Percentiles rank a stretch among this genome's conserved stretches.
Conservation (phyloP, 1,139 yeast genomes). For the Pichia norvegensis region DNA sequence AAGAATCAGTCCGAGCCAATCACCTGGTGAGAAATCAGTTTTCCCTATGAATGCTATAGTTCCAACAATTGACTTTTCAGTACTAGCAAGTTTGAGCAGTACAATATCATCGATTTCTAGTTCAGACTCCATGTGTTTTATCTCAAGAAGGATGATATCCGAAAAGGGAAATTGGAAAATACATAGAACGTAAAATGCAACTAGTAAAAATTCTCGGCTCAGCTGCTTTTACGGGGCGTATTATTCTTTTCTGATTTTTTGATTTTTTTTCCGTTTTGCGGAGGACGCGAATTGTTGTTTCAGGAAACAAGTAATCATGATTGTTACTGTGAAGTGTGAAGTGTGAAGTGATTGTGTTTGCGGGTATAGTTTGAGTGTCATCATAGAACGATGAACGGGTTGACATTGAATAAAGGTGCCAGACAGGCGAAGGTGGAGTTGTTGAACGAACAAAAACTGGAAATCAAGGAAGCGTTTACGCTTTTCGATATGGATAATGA, state of each 20-base stretch:
- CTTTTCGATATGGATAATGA: conserved; percentile 90
- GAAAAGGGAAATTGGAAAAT: not conserved
- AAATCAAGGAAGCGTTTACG: conserved; percentile 87
- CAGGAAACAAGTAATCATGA: too few species aligned
- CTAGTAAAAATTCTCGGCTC: not conserved
- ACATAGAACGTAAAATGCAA: not conserved
- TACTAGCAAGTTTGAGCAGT: not conserved
- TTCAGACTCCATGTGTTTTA: not conserved
- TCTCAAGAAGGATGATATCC: not conserved
- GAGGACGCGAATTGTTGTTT: not conserved
- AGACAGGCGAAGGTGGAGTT: conserved; percentile 50
- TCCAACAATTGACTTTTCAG: conserved; percentile 28
- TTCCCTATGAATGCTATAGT: conserved; percentile 42
- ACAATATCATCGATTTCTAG: conserved; percentile 1
- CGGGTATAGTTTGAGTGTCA: not conserved
- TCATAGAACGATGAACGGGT: not conserved
- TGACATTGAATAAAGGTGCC: conserved; percentile 24
- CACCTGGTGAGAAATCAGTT: conserved; percentile 53
- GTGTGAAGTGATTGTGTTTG: too few species aligned
- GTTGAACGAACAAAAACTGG: conserved; percentile 84
- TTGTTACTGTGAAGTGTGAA: too few species aligned
- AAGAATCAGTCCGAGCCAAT: conserved; percentile 77
- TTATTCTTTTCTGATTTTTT: too few species aligned
- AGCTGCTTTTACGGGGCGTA: too few species aligned
- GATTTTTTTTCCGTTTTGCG: too few species aligned